Evolutionary conservation across 805 yeast species (phyloP), one percentile per base, ranked within the genome.

Genomic region (Wickerhamiella azymoides): DNA sequence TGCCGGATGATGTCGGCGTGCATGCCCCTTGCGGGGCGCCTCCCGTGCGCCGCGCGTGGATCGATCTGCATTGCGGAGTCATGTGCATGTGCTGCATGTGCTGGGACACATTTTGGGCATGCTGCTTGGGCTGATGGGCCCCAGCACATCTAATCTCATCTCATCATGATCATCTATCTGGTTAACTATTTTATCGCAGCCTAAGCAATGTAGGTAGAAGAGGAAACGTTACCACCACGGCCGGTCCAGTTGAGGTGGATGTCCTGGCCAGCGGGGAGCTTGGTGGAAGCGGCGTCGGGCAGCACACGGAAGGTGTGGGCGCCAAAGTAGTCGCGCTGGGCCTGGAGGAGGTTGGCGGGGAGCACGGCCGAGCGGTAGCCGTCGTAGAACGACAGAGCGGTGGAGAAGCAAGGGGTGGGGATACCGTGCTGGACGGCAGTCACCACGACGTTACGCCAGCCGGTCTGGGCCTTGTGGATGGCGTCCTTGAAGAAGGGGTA

Each of bases 221-320:
- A 95, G 58, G 96, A 83, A 57, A 88, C 84, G 70, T 92, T 80
- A 74, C 98, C 98, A 71, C 98, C 97, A 62, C 78, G 79, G 68
- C 97, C 97, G 56, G 97, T 89, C 98, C 98, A 89, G 92, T 89
- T 89, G 64, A 92, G 75, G 73, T 89, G 98, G 68, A 89, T 81
- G 73, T 80, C 79, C 57, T 76, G 70, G 61, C 75, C 92, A 55
- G 69, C 78, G 71, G 92, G 89, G 70, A 83, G 75, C 64, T 69
- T 69, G 45, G 71, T 85, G 63, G 76, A 73, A 59, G 85, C 95
- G 59, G 59, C 66, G 68, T 89, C 92, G 59, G 94, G 94, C 65
- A 86, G 73, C 54, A 92, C 93, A 68, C 77, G 77, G 86, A 92
- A 89, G 63, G 98, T 92, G 78, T 89, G 98, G 56, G 98, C 97